These are phyloP conservation scores for Alternaria conjuncta DNA, from an alignment of 2,329 filamentous ascomycete genomes.

Conservation along the genomic window DNA sequence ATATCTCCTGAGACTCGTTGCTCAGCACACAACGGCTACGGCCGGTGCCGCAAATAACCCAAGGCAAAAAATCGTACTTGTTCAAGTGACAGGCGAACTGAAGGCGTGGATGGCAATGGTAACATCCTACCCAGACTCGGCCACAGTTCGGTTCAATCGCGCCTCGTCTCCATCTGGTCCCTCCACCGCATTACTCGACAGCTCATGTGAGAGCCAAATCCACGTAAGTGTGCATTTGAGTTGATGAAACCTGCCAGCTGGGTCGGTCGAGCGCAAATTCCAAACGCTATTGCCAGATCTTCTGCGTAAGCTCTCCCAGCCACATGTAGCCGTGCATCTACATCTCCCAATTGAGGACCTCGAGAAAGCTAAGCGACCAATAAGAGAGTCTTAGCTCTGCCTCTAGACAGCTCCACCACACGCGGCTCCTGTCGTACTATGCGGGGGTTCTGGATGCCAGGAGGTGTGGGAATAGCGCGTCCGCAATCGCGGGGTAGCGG, in stretches of 20 bases:
- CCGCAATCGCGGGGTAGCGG: slow-evolving; percentile 28
- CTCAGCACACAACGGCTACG: slow-evolving; percentile 10
- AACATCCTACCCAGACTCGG: not conserved
- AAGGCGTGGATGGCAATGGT: not conserved
- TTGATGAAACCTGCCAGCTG: slow-evolving; percentile 12
- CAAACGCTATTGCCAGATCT: slow-evolving; percentile 13
- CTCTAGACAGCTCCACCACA: slow-evolving; percentile 14
- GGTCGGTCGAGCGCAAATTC: slow-evolving; percentile 33
- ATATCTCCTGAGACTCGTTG: slow-evolving; percentile 33
- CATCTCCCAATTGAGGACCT: slow-evolving; percentile 2
- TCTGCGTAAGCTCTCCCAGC: slow-evolving; percentile 16
- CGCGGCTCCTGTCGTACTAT: slow-evolving; percentile 31
- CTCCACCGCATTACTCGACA: slow-evolving; percentile 6
- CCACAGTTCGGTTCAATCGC: slow-evolving; percentile 1
- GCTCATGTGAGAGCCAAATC: slow-evolving; percentile 16
- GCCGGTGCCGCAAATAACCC: not conserved
- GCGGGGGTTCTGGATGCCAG: slow-evolving; percentile 28
- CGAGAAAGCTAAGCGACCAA: slow-evolving; percentile 10
- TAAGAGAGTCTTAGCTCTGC: not conserved
- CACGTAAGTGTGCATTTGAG: slow-evolving; percentile 13
- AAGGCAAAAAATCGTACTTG: not conserved
- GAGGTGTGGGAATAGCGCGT: slow-evolving; percentile 11
- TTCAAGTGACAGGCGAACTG: not conserved
- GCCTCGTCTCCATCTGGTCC: not conserved
- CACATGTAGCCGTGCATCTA: slow-evolving; percentile 11